A percentile compares a stretch with the other conserved stretches of the same genome.
These are phyloP conservation scores for Leccinum fibrillosum DNA, from an alignment of 768 basidiomycete species.

Conservation along the genomic window DNA sequence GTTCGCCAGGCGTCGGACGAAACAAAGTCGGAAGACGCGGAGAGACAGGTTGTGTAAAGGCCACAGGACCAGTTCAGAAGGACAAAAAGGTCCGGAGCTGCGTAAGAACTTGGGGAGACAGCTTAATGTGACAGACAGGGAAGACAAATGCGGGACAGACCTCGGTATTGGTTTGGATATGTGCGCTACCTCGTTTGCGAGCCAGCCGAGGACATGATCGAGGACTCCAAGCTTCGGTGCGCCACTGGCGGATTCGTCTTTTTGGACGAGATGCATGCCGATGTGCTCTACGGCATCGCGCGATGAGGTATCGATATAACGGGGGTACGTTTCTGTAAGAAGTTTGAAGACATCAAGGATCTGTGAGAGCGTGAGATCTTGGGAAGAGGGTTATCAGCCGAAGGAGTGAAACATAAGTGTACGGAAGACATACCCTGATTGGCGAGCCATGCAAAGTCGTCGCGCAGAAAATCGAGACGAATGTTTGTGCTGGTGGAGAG, in stretches of 20 bases:
- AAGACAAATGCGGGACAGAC: conserved; percentile 38
- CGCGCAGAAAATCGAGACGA: conserved; percentile 57
- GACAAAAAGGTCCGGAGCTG: conserved; percentile 61
- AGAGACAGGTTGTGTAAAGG: conserved; percentile 52
- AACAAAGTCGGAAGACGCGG: conserved; percentile 42
- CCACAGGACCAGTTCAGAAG: conserved; percentile 71
- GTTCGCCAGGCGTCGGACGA: conserved; percentile 47
- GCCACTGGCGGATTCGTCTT: conserved; percentile 50
- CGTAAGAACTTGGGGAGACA: conserved; percentile 41
- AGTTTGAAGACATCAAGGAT: conserved; percentile 68
- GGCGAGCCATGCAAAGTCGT: conserved; percentile 56
- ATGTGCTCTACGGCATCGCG: conserved; percentile 69
- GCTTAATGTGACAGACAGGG: neutral
- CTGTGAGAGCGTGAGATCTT: conserved; percentile 66
- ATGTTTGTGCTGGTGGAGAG: conserved; percentile 51
- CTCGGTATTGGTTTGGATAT: conserved; percentile 53
- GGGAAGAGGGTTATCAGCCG: conserved; percentile 6
- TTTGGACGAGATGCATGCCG: conserved; percentile 58
- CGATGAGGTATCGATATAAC: conserved; percentile 72
- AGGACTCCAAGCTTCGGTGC: conserved; percentile 53
- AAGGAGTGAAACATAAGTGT: neutral
- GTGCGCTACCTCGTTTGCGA: conserved; percentile 60
- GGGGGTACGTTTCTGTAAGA: conserved; percentile 71
- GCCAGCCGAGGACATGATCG: conserved; percentile 76
- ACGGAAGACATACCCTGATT: conserved; percentile 47